phyloP scores from a whole-genome alignment of 2,329 filamentous ascomycete species.

The Hymenoscyphus linearis region DNA sequence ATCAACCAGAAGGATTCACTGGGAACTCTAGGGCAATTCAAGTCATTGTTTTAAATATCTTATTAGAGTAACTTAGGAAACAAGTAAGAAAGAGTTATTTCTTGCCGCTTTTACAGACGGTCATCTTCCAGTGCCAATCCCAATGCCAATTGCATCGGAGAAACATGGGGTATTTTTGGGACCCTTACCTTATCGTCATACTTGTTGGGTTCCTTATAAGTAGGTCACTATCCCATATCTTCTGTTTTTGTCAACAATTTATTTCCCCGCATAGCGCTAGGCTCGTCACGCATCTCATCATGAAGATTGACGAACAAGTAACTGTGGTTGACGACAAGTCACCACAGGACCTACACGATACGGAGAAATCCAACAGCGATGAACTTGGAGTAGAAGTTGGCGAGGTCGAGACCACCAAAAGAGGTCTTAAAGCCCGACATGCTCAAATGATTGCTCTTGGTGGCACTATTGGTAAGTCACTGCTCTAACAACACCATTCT shows the following conservation, averaged over 20 bases:
- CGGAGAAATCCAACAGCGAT: conserved; percentile 2
- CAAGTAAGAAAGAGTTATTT: not conserved
- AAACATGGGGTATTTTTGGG: not conserved
- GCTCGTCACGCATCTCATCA: not conserved
- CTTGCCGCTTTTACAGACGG: not conserved
- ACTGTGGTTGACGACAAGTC: not conserved
- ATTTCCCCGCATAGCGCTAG: not conserved
- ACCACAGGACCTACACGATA: not conserved
- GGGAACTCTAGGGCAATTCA: too few species aligned
- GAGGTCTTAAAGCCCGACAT: conserved; percentile 30
- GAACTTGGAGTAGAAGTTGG: conserved; percentile 4
- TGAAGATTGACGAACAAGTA: not conserved
- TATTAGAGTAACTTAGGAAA: too few species aligned
- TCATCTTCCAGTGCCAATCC: not conserved
- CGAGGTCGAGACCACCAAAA: conserved; percentile 19
- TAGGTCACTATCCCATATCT: not conserved
- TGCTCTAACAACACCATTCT: not conserved
- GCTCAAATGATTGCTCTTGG: conserved; percentile 30
- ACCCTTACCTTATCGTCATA: conserved; percentile 1
- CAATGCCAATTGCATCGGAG: not conserved
- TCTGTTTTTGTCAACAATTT: not conserved
- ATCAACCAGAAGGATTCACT: too few species aligned
- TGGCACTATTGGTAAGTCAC: conserved; percentile 38
- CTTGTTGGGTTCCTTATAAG: not conserved
- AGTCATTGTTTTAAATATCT: too few species aligned